Evolutionary conservation across 1,284 basidiomycete species (phyloP), one percentile per base, ranked within the genome.

Genomic region (Golubevia sp.): DNA sequence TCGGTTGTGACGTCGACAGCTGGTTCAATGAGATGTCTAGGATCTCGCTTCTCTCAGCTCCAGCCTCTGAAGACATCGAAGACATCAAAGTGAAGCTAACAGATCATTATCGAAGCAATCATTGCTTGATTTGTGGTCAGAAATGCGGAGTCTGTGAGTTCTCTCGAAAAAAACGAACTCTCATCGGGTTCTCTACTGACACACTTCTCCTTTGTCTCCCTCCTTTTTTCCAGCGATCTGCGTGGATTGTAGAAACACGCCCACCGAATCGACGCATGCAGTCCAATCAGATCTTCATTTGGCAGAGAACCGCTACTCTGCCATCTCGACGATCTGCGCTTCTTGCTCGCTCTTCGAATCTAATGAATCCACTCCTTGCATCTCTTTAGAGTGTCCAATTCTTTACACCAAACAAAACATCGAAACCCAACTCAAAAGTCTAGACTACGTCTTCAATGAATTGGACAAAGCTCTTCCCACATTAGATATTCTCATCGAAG

Each of bases 21-120:
- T 99, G 97, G 97, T 97, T 90, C 76, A 88, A 91, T 62, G 90
- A 91, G 52, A 94, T 97, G 92, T 92, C 94, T 21, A 65, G 62
- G 66, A 71, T 66, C 62, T 18, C 56, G 61, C 49, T 64, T 67
- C 38, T 24, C 15, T 59, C 52, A 1, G 38, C n/a, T 50, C n/a
- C 26, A 44, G 18, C 61, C 23, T 2, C 18, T 54, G 50, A 50
- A 60, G 24, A 51, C 52, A 55, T 56, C 25, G 25, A 55, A 11
- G 38, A 59, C 0, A 38, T 62, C 26, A 55, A 62, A 2, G 53
- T 58, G 13, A 59, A 58, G 0, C 3, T 23, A 11, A 23, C 21
- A 11, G 50, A 23, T 26, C 50, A 52, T 11, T 26, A 4, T 11
- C 3, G 11, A 11, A 26, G 21, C 50, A 26, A 52, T 26, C 21